phyloP scores from a whole-genome alignment of 2,329 filamentous ascomycete genomes.

The Phyllosticta citriasiana region DNA sequence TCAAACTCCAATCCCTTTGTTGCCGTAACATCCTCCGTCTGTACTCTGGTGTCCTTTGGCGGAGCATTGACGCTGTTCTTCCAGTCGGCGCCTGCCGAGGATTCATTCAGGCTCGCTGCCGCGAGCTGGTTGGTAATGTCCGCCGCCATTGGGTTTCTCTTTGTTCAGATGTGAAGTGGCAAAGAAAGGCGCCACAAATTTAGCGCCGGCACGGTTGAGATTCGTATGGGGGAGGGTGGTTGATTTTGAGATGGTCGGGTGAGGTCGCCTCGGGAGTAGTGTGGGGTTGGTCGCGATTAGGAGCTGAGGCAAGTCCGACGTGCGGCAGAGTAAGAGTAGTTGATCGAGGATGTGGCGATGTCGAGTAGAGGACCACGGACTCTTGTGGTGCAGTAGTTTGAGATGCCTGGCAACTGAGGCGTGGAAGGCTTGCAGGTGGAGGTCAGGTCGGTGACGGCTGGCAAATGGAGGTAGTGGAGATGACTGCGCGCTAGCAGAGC shows the following conservation, averaged over 20 bases:
- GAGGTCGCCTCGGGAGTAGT: not conserved
- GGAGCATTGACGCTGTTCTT: conserved; percentile 64
- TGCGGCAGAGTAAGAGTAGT: not conserved
- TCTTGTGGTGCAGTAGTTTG: not conserved
- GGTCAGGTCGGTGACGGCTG: not conserved
- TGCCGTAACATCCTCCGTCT: conserved; percentile 95
- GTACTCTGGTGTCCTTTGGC: conserved; percentile 63
- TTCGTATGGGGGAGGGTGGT: not conserved
- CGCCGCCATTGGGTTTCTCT: conserved; percentile 29
- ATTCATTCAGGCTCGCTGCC: conserved; percentile 41
- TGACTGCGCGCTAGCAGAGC: not conserved
- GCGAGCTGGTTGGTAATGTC: conserved; percentile 48
- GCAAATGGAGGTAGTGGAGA: not conserved
- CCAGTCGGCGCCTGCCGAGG: conserved; percentile 54
- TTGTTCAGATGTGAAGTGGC: not conserved
- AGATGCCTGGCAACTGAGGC: not conserved
- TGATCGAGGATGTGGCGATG: not conserved
- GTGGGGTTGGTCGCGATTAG: not conserved
- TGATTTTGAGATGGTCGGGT: not conserved
- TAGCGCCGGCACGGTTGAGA: not conserved
- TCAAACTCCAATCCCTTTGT: conserved; percentile 98
- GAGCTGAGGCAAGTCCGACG: not conserved
- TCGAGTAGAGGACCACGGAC: not conserved
- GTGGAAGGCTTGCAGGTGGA: not conserved
- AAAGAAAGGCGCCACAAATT: not conserved